Conservation (phyloP, 2,329 filamentous ascomycete species). For the Periconia sp. region DNA sequence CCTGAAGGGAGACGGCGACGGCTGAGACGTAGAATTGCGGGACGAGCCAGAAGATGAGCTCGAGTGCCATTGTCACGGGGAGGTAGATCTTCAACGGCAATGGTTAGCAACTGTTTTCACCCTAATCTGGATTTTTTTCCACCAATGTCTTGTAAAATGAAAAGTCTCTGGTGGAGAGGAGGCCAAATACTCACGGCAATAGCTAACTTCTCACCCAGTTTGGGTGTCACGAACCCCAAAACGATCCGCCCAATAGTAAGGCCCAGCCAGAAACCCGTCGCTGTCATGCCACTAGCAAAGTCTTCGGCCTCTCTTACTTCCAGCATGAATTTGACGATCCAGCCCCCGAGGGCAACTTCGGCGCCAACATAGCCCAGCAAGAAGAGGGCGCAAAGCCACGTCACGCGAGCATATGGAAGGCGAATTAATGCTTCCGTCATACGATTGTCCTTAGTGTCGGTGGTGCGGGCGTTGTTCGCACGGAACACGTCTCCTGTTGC, state of each 20-base stretch:
- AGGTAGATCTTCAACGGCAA: conserved; percentile 60
- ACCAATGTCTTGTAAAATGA: too few species aligned
- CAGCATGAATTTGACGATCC: conserved; percentile 90
- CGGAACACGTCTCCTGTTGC: conserved; percentile 62
- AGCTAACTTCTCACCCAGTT: conserved; percentile 68
- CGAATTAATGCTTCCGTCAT: conserved; percentile 55
- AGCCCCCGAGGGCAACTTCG: conserved; percentile 76
- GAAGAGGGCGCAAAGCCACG: conserved; percentile 75
- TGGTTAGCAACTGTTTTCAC: not conserved
- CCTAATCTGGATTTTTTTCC: too few species aligned
- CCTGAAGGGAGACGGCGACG: conserved; percentile 70
- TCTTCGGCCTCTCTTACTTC: conserved; percentile 67
- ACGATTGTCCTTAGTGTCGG: conserved; percentile 49
- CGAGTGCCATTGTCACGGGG: conserved; percentile 61
- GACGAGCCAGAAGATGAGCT: conserved; percentile 80
- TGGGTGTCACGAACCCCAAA: conserved; percentile 74
- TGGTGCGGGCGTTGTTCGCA: conserved; percentile 49
- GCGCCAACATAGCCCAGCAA: conserved; percentile 77
- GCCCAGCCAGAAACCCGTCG: conserved; percentile 83
- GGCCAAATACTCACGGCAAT: conserved; percentile 42
- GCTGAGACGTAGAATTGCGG: conserved; percentile 74
- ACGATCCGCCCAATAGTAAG: conserved; percentile 73
- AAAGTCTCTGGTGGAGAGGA: too few species aligned
- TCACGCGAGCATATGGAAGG: conserved; percentile 55
- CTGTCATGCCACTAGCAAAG: conserved; percentile 74